These are phyloP conservation scores for Phalaenopsis equestris DNA, from an alignment of 106 monocot genomes.

Conservation along the genomic window DNA sequence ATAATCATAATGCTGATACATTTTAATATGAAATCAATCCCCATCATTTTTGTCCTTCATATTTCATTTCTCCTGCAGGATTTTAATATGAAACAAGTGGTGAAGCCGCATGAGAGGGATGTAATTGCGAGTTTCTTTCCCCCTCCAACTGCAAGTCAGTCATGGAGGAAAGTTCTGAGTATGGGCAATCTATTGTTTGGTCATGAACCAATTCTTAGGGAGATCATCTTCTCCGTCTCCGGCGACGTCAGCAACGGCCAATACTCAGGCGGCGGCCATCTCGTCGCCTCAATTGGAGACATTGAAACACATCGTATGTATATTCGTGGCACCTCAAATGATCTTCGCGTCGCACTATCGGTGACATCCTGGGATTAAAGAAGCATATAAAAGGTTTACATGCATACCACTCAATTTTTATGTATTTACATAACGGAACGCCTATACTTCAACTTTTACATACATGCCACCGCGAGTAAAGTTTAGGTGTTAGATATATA, in stretches of 20 bases:
- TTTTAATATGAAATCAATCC: no score
- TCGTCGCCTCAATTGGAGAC: conserved; percentile 22
- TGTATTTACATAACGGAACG: no score
- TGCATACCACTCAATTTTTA: no score
- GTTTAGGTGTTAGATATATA: no score
- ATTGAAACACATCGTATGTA: conserved; percentile 90
- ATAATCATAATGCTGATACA: no score
- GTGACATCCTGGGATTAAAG: conserved; percentile 90
- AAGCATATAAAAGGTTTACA: no score
- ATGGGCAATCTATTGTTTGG: conserved; percentile 99
- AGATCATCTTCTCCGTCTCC: conserved; percentile 66
- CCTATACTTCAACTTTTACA: no score
- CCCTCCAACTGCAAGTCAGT: conserved; percentile 85
- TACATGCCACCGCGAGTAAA: no score
- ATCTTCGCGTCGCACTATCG: conserved; percentile 78
- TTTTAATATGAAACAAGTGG: conserved; percentile 56
- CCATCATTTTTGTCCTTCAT: not conserved
- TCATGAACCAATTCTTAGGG: conserved; percentile 83
- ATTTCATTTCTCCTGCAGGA: conserved; percentile 24
- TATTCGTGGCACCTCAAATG: conserved; percentile 82
- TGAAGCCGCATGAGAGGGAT: conserved; percentile 62
- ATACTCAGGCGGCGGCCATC: conserved; percentile 33
- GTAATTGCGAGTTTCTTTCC: conserved; percentile 61
- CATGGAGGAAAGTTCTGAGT: conserved; percentile 98
- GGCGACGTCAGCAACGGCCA: conserved; percentile 35